Conservation (phyloP, 2,329 filamentous ascomycete species). For the Neocucurbitaria cava region DNA sequence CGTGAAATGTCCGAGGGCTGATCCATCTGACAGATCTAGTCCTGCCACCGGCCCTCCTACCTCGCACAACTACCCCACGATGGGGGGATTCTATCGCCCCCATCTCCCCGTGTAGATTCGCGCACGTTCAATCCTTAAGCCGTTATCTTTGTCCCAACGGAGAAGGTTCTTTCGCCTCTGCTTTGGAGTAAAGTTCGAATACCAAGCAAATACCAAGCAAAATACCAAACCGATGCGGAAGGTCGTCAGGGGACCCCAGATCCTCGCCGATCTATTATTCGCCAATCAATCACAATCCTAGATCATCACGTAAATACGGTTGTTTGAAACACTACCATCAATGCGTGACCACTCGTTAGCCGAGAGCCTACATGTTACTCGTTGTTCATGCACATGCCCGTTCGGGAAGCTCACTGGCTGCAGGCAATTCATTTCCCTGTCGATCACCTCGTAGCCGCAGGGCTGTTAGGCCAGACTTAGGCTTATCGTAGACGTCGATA, state of each 20-base stretch:
- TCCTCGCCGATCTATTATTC: background rate
- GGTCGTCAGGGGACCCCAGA: conserved; percentile 5
- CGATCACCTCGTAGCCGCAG: conserved; percentile 19
- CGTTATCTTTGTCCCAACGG: background rate
- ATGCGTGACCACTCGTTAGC: conserved; percentile 7
- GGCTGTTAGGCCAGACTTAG: conserved; percentile 9
- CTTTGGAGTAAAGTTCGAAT: too few species aligned
- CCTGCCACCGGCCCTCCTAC: too few species aligned
- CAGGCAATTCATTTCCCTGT: conserved; percentile 9
- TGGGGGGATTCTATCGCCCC: too few species aligned
- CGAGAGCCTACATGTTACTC: conserved; percentile 2
- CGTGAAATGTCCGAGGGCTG: background rate
- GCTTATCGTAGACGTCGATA: conserved; percentile 31
- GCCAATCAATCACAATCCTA: conserved; percentile 8
- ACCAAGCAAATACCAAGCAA: background rate
- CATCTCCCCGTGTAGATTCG: too few species aligned
- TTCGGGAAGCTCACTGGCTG: conserved; percentile 20
- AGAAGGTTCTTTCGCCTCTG: background rate
- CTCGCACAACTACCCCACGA: too few species aligned
- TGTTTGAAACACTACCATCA: conserved; percentile 7
- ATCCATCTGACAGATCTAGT: too few species aligned
- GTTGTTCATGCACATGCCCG: conserved; percentile 10
- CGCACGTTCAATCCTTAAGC: background rate
- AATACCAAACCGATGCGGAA: conserved; percentile 13
- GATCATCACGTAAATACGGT: background rate